phyloP scores from a whole-genome alignment of 2,329 filamentous ascomycete genomes.

The Diplodia corticola region DNA sequence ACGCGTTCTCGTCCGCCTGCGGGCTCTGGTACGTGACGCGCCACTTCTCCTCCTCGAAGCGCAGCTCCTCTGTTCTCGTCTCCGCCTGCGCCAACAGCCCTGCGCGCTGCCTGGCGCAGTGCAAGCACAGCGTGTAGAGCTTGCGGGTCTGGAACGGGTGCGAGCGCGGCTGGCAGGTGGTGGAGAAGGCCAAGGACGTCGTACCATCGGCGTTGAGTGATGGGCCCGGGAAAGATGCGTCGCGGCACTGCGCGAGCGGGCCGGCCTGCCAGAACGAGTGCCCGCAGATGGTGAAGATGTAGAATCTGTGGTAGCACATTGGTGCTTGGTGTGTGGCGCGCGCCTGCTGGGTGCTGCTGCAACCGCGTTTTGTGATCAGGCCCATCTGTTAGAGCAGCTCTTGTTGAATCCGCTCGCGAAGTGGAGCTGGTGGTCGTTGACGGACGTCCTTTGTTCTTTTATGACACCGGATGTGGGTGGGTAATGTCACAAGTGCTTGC shows the following conservation, averaged over 20 bases:
- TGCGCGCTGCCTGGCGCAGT: constrained; percentile 34
- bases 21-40: constrained; percentile 41
- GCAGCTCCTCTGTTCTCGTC: constrained; percentile 26
- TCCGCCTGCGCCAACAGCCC: constrained; percentile 27
- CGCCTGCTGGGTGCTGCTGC: too few species aligned
- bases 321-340: too few species aligned
- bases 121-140: constrained; percentile 36
- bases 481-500: too few species aligned
- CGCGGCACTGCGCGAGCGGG: constrained; percentile 39
- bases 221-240: constrained; percentile 30
- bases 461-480: too few species aligned
- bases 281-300: constrained; percentile 46
- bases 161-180: constrained; percentile 17
- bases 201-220: too few species aligned
- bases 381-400: too few species aligned
- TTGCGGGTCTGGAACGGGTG: constrained; percentile 41
- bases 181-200: too few species aligned
- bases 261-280: constrained; percentile 39
- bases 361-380: too few species aligned
- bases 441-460: too few species aligned
- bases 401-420: too few species aligned
- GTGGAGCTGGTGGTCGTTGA: too few species aligned
- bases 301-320: constrained; percentile 48
- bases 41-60: constrained; percentile 44
- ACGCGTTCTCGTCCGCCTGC: constrained; percentile 33